Evolutionary conservation across 306 rosid genomes (phyloP).

Genomic region (Oemleria cerasiformis): DNA sequence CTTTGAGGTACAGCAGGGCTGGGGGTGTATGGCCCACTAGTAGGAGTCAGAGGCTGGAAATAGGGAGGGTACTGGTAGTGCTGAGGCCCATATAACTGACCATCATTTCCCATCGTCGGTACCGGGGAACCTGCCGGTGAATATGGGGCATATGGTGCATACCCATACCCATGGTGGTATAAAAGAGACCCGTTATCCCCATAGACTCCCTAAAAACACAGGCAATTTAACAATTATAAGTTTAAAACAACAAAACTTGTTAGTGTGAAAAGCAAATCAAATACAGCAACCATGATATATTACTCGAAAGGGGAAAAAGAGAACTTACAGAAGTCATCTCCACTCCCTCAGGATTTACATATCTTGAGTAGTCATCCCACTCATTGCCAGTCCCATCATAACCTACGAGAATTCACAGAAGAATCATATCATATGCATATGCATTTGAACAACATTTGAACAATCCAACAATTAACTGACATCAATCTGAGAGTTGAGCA

Average conservation of each 20-base stretch:
- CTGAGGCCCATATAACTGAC: conserved; percentile 91
- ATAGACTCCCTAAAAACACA: conserved; percentile 60
- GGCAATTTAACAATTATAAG: not conserved
- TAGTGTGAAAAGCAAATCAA: not conserved
- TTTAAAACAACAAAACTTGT: not conserved
- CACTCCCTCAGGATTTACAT: conserved; percentile 71
- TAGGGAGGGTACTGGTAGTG: conserved; percentile 94
- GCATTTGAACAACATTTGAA: not conserved
- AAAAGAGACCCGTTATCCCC: conserved; percentile 87
- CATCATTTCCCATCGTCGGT: conserved; percentile 94
- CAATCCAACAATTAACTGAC: not conserved
- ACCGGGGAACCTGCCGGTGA: conserved; percentile 93
- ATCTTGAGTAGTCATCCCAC: conserved; percentile 85
- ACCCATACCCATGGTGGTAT: conserved; percentile 88
- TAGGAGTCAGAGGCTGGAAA: conserved; percentile 81
- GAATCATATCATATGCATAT: not conserved
- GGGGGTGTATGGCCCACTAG: conserved; percentile 59
- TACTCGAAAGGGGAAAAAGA: not conserved
- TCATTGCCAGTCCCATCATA: conserved; percentile 65
- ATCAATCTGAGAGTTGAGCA: not conserved
- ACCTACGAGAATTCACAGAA: conserved; percentile 33
- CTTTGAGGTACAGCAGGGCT: conserved; percentile 54
- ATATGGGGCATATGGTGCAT: conserved; percentile 79
- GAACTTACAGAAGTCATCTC: conserved; percentile 73
- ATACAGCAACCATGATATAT: not conserved